phyloP scores from a whole-genome alignment of 352 stramenopile genomes.

The Blastocystis sp. region DNA sequence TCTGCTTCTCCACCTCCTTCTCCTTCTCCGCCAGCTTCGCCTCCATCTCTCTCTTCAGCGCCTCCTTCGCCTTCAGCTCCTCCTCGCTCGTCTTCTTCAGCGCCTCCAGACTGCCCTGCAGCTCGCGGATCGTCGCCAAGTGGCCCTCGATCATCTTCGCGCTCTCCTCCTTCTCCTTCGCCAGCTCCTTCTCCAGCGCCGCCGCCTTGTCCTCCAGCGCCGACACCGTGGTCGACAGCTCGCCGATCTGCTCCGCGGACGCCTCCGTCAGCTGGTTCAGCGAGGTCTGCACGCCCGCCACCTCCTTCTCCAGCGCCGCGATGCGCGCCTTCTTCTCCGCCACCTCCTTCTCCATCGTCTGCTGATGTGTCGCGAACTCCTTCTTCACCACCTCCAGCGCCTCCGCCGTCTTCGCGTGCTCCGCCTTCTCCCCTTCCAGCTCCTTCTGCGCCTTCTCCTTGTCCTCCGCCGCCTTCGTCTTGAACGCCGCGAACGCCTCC shows the following conservation, averaged over 20 bases:
- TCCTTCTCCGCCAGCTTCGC: too few relatives aligned
- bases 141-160: not conserved
- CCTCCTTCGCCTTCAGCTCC: too few relatives aligned
- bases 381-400: not conserved
- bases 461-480: not conserved
- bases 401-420: not conserved
- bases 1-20: too few relatives aligned
- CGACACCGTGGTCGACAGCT: not conserved
- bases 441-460: constrained; percentile 1
- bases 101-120: too few relatives aligned
- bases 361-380: not conserved
- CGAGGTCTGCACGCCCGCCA: not conserved
- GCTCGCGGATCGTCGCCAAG: too few relatives aligned
- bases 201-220: not conserved
- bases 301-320: not conserved
- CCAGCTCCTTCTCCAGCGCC: constrained; percentile 2
- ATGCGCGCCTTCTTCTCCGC: not conserved
- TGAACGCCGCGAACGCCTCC: not conserved
- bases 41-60: too few relatives aligned
- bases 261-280: constrained; percentile 39
- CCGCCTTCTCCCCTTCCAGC: not conserved
- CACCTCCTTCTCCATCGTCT: not conserved
- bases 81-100: too few relatives aligned
- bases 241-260: constrained; percentile 23
- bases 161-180: not conserved